Percentiles rank a stretch among this genome's conserved stretches.
phyloP scores from a whole-genome alignment of 2,329 filamentous ascomycete species.

The Talaromyces sp. region DNA sequence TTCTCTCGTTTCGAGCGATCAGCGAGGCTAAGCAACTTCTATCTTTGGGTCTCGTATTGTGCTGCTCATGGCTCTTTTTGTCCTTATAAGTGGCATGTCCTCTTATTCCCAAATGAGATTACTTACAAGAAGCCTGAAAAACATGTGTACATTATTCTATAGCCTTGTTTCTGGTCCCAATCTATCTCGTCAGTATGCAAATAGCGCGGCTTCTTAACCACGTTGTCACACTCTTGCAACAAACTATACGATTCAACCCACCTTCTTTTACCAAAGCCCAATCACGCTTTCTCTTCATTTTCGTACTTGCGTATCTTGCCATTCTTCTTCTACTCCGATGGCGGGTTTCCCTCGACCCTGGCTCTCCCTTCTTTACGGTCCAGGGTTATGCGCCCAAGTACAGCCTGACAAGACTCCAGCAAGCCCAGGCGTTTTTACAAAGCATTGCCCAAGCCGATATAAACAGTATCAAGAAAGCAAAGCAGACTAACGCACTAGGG shows the following conservation, averaged over 20 bases:
- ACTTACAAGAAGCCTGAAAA: neutral
- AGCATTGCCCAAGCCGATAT: neutral
- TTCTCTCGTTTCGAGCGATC: neutral
- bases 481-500: neutral
- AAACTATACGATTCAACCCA: neutral
- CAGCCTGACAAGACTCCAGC: constrained; percentile 1
- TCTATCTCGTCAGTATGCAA: neutral
- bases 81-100: neutral
- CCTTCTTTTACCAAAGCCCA: neutral
- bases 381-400: constrained; percentile 6
- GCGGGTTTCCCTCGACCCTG: neutral
- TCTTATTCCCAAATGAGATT: neutral
- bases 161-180: neutral
- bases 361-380: neutral
- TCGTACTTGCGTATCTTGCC: neutral
- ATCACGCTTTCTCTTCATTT: neutral
- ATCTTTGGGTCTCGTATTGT: neutral
- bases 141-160: neutral
- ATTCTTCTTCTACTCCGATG: neutral
- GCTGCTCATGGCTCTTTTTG: neutral
- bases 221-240: neutral
- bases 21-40: neutral
- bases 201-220: neutral
- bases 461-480: neutral
- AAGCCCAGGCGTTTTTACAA: neutral